Conservation (phyloP, 2,329 filamentous ascomycete species). For the Fusarium praegraminearum region DNA sequence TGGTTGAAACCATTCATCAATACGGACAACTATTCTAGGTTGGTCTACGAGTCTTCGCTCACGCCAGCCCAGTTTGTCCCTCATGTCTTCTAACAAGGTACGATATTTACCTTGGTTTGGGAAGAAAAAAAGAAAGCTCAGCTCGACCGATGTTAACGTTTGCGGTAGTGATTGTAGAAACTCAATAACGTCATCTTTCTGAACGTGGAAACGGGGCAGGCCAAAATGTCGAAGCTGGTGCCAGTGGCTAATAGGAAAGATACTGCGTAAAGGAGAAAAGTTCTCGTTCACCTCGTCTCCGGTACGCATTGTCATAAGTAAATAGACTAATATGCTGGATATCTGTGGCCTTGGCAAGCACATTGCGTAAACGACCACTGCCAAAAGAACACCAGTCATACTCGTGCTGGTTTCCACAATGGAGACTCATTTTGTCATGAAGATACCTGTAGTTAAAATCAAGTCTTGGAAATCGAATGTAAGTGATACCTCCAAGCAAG, state of each 20-base stretch:
- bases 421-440: not conserved
- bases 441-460: no score
- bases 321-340: not conserved
- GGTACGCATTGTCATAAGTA: not conserved
- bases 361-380: not conserved
- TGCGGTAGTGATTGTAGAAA: not conserved
- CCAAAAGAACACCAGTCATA: not conserved
- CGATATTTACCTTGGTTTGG: not conserved
- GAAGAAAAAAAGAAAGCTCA: conserved; percentile 2
- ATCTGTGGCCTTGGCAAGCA: not conserved
- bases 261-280: conserved; percentile 1
- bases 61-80: not conserved
- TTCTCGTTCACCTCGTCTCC: not conserved
- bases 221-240: conserved; percentile 16
- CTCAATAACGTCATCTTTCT: not conserved
- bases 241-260: conserved; percentile 2
- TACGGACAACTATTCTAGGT: conserved; percentile 5
- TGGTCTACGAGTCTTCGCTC: not conserved
- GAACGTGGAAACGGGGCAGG: not conserved
- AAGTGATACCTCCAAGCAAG: no score
- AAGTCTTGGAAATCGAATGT: no score
- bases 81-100: not conserved
- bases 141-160: not conserved
- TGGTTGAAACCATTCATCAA: not conserved
- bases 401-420: not conserved